Evolutionary conservation across 164 flowering plant genomes (phyloP), one percentile per base, ranked within the genome.

Genomic region (Buxus sempervirens): DNA sequence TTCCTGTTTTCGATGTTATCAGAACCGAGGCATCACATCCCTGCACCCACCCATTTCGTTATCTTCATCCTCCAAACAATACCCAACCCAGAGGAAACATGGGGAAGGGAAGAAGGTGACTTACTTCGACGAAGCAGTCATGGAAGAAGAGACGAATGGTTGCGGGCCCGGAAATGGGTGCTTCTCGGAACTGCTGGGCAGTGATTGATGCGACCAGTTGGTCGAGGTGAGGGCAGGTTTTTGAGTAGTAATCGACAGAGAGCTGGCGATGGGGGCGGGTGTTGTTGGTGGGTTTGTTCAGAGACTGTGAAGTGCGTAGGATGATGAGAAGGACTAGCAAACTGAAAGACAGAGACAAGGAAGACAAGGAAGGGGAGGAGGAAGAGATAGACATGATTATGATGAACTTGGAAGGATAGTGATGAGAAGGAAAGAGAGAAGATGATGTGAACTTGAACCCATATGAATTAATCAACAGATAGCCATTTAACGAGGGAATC

Each of bases 91-190:
- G 19, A 21, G 4, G 10, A 28, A 13, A 21, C 24, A 7, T 6
- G 8, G 18, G 20, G 18, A n/a, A 38, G 9, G 54, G 36, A 32
- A 19, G 18, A 23, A 5, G 12, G 18, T 9, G 1, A 27, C 20
- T 68, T 85, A 89, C 99, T 28, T 89, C 85, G 14, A 95, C 96
- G 54, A 95, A 95, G 83, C 99, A 95, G 75, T 92, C 98, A 54
- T 92, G 96, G 87, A 95, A 95, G 90, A 95, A 92, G 73, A 95
- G 94, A 64, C 99, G 93, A 55, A 95, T 84, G 54, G 98, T 92
- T 56, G 97, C 90, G 0, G 98, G 93, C 0, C 75, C 97, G 9
- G 92, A 77, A 41, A 84, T 72, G 0, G 97, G 97, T 0, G 89
- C 68, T 45, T 82, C 82, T 54, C 72, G 72, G 81, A 86, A 85